phyloP scores from a whole-genome alignment of 805 yeast genomes.

The Spathaspora sp. region DNA sequence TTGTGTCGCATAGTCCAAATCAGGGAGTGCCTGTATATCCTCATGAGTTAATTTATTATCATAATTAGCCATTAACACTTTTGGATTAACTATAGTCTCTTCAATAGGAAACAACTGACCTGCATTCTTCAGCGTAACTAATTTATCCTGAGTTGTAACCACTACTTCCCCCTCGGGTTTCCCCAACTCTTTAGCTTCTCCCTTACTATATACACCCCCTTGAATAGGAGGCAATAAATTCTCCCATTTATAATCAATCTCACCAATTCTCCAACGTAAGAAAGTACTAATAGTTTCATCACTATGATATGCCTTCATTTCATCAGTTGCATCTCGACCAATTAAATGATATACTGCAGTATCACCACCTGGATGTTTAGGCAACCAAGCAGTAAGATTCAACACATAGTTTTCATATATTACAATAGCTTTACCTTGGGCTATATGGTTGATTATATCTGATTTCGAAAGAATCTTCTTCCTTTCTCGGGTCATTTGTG shows the following conservation, averaged over 20 bases:
- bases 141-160: constrained; percentile 47
- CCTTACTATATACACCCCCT: constrained; percentile 50
- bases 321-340: constrained; percentile 89
- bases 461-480: constrained; percentile 16
- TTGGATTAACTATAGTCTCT: constrained; percentile 51
- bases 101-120: constrained; percentile 32
- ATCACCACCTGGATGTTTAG: constrained; percentile 84
- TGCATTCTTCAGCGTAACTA: constrained; percentile 36
- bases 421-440: constrained; percentile 66
- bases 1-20: constrained; percentile 69
- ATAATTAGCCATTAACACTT: constrained; percentile 48
- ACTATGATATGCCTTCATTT: constrained; percentile 79
- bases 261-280: constrained; percentile 61
- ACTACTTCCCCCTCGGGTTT: constrained; percentile 38
- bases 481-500: background rate
- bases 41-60: constrained; percentile 52
- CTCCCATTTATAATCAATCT: constrained; percentile 61
- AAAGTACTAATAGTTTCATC: constrained; percentile 53
- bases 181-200: constrained; percentile 4
- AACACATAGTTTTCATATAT: constrained; percentile 61
- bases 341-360: constrained; percentile 80
- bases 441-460: constrained; percentile 55
- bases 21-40: constrained; percentile 60
- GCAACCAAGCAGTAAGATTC: constrained; percentile 67
- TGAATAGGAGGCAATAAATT: constrained; percentile 86